These are phyloP conservation scores for Neocucurbitaria cava DNA, from an alignment of 2,329 filamentous ascomycete species.

Conservation along the genomic window DNA sequence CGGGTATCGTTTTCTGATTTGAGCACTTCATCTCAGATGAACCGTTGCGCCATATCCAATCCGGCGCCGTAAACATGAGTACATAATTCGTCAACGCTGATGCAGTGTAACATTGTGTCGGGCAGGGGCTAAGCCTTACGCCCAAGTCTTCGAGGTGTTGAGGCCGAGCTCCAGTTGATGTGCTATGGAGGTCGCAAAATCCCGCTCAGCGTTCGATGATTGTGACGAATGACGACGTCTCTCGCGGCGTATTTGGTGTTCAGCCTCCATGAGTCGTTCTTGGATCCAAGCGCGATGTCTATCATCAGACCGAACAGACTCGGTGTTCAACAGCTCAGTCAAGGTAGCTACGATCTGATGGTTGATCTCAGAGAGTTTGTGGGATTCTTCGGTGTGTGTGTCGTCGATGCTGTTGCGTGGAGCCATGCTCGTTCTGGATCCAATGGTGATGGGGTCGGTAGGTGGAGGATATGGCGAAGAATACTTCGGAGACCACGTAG, in stretches of 20 bases:
- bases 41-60: slow-evolving; percentile 22
- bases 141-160: slow-evolving; percentile 38
- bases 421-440: slow-evolving; percentile 17
- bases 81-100: slow-evolving; percentile 8
- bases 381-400: slow-evolving; percentile 51
- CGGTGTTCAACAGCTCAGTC: slow-evolving; percentile 62
- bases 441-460: slow-evolving; percentile 33
- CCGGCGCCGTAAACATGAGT: not conserved
- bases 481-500: slow-evolving; percentile 31
- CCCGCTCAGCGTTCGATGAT: slow-evolving; percentile 43
- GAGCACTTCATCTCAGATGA: slow-evolving; percentile 41
- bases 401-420: slow-evolving; percentile 33
- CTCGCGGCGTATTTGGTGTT: slow-evolving; percentile 57
- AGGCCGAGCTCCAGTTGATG: slow-evolving; percentile 42
- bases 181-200: slow-evolving; percentile 46
- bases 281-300: slow-evolving; percentile 59
- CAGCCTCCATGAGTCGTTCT: slow-evolving; percentile 60
- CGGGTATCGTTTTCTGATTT: slow-evolving; percentile 37
- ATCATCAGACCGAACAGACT: slow-evolving; percentile 56
- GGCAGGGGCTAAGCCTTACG: slow-evolving; percentile 10
- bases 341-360: slow-evolving; percentile 62
- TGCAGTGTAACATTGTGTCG: not conserved
- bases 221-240: slow-evolving; percentile 50
- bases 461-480: slow-evolving; percentile 29
- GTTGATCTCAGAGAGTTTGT: slow-evolving; percentile 58